A percentile compares a stretch with the other conserved stretches of the same genome.
These are phyloP conservation scores for Diplogelasinospora grovesii DNA, from an alignment of 495 filamentous ascomycete species.

Conservation along the genomic window DNA sequence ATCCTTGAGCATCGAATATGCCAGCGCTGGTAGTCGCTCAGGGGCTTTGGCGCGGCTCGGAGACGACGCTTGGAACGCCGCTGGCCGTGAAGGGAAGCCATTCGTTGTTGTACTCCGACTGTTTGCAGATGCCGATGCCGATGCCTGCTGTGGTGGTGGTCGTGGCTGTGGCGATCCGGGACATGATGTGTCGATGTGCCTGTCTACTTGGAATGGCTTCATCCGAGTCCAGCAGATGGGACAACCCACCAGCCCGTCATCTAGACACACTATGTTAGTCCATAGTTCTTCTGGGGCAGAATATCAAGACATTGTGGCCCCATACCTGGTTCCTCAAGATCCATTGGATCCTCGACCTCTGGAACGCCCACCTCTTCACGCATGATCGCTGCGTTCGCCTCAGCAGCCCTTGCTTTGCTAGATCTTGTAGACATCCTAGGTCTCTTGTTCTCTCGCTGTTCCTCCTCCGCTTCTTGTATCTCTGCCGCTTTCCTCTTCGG, in stretches of 20 bases:
- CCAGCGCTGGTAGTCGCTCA: conserved; percentile 64
- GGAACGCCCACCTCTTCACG: conserved; percentile 25
- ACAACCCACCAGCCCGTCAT: conserved; percentile 73
- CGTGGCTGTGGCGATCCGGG: conserved; percentile 30
- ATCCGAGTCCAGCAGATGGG: conserved; percentile 73
- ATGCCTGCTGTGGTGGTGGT: neutral
- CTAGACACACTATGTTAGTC: conserved; percentile 36
- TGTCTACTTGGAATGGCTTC: conserved; percentile 65
- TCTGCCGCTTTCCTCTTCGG: conserved; percentile 50
- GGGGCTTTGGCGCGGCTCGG: conserved; percentile 15
- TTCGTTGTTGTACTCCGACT: conserved; percentile 21
- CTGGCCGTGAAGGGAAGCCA: conserved; percentile 12
- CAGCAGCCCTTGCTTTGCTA: conserved; percentile 31
- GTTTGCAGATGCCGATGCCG: neutral
- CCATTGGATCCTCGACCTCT: conserved; percentile 24
- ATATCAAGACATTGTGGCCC: no score
- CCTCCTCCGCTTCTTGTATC: conserved; percentile 30
- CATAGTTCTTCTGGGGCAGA: no score
- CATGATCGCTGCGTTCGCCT: conserved; percentile 30
- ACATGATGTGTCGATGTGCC: conserved; percentile 66
- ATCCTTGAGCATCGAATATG: conserved; percentile 78
- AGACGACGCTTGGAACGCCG: conserved; percentile 10
- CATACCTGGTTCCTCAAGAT: conserved; percentile 21
- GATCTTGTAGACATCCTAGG: conserved; percentile 38
- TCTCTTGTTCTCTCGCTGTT: conserved; percentile 32